phyloP scores from a whole-genome alignment of 306 rosid species.

The Spatholobus suberectus region DNA sequence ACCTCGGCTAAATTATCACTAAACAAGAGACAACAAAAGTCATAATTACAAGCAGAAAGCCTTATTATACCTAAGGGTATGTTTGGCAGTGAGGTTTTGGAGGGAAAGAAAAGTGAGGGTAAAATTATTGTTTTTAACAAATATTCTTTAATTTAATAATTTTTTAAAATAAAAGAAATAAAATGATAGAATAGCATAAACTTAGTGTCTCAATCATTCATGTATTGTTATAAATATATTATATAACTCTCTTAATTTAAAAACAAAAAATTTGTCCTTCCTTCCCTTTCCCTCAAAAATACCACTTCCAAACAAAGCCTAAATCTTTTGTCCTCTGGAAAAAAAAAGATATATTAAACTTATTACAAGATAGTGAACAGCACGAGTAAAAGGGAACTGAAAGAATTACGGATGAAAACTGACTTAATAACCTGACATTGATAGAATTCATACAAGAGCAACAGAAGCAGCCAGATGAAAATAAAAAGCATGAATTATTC shows the following conservation, averaged over 20 bases:
- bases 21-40: neutral
- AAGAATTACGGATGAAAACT: neutral
- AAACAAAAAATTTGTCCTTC: neutral
- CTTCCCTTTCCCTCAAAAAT: neutral
- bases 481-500: neutral
- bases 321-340: neutral
- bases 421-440: constrained; percentile 10
- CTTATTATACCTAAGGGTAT: neutral
- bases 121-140: neutral
- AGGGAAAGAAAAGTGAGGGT: neutral
- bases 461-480: neutral
- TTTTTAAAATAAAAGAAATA: neutral
- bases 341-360: constrained; percentile 26
- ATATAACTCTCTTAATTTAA: neutral
- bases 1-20: constrained; percentile 22
- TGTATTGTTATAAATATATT: neutral
- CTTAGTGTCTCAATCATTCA: neutral
- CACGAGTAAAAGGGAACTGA: neutral
- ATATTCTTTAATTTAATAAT: neutral
- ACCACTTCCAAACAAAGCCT: neutral
- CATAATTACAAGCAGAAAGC: constrained; percentile 7
- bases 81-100: neutral
- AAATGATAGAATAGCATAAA: neutral
- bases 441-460: neutral
- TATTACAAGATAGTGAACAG: constrained; percentile 15